These are phyloP conservation scores for Eucalyptus urophylla DNA, from an alignment of 345 rosid genomes.

Conservation along the genomic window DNA sequence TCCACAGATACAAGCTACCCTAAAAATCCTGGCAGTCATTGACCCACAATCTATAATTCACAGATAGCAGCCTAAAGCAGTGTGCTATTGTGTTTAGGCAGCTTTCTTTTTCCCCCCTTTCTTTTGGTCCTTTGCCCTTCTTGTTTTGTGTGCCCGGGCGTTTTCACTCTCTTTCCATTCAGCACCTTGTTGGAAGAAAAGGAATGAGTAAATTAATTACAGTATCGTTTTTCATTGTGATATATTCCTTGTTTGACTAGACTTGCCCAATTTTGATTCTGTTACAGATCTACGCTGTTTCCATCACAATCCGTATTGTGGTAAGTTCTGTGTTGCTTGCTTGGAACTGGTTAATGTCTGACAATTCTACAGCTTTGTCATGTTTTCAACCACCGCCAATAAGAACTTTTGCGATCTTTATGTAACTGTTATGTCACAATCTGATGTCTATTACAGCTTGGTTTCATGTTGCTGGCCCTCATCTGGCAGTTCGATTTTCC, in stretches of 20 bases:
- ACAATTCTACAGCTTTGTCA: neutral
- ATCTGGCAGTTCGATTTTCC: conserved; percentile 63
- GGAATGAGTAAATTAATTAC: neutral
- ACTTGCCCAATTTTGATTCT: neutral
- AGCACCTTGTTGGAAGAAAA: neutral
- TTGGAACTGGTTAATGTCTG: neutral
- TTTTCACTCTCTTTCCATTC: neutral
- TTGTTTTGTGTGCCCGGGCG: neutral
- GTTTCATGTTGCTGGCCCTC: conserved; percentile 58
- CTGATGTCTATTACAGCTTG: conserved; percentile 18
- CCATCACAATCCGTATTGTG: conserved; percentile 86
- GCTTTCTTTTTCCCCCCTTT: neutral
- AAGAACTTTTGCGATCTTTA: neutral
- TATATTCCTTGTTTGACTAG: neutral
- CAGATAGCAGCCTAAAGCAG: neutral
- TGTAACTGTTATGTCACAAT: neutral
- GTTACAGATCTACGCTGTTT: conserved; percentile 78
- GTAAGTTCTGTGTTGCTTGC: conserved; percentile 10
- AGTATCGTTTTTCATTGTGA: neutral
- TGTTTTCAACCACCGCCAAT: neutral
- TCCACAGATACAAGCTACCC: neutral
- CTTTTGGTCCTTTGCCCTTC: neutral
- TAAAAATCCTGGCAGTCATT: neutral
- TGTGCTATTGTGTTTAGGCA: neutral
- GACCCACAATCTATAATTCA: neutral